Base-by-base conservation (phyloP, 805 yeast species). In the Candida ipomoeae region DNA sequence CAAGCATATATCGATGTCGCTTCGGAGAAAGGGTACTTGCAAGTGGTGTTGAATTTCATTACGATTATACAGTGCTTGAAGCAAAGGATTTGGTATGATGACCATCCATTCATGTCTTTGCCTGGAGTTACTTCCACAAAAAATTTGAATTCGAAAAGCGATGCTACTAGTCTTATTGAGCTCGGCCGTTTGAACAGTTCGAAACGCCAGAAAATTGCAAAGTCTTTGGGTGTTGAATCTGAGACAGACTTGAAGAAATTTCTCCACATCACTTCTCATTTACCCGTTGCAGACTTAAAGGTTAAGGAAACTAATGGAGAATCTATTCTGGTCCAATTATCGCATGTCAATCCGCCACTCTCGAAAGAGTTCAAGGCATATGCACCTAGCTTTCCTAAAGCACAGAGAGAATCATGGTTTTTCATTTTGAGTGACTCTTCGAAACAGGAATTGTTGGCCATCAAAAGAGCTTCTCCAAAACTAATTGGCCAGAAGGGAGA, bases 371-470 rank as follows among this genome's bases (percentile, higher is more conserved):
- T 82, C 71, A 80, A 80, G 55, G 79, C 89, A 46, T 82, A 84
- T 60, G 75, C 91, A 50, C 92, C 95, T 2, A 81, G 80, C 58
- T 94, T 88, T 70, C 96, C 96, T 41, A 92, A 94, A 66, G 74
- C 83, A 2, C 99, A 94, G 67, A 84, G 89, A 61, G 98, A 94
- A 64, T 82, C 95, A 0, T 94, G 99, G 98, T 89, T 92, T 65
- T 78, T 84, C 8, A 79, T 92, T 44, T 57, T 84, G 8, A 70
- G 79, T 53, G 81, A 83, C 54, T 67, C 68, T 26, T 67, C 70
- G 6, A 71, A 66, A 2, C 77, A 77, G 41, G 87, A 84, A 59
- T 63, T 92, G 26, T 66, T 78, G 36, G 74, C 85, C 39, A 70
- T 92, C 41, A 89, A 88, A 61, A 80, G 98, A 60, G 85, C 89